These are phyloP conservation scores for Isoetes taiwanensis DNA, from an alignment of 75 land plant species.

Conservation along the genomic window DNA sequence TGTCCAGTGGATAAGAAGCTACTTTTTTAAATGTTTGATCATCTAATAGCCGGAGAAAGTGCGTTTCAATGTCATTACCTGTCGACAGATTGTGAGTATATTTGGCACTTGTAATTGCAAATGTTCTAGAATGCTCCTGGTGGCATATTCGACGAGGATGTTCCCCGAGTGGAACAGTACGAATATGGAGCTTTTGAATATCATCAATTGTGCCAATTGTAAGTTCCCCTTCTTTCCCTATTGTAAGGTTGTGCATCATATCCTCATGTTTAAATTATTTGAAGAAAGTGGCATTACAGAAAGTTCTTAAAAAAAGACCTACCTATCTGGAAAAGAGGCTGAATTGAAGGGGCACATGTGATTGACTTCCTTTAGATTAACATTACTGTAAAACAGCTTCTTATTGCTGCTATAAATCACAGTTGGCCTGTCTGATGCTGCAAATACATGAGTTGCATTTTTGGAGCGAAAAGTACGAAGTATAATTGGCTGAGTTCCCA, in stretches of 20 bases:
- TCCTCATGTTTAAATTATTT: not conserved
- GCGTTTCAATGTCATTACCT: slow-evolving; percentile 77
- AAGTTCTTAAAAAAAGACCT: not conserved
- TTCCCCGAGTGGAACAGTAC: slow-evolving; percentile 90
- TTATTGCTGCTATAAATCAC: slow-evolving; percentile 96
- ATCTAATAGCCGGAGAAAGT: slow-evolving; percentile 82
- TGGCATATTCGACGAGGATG: slow-evolving; percentile 94
- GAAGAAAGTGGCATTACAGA: not conserved
- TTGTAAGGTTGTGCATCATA: slow-evolving; percentile 95
- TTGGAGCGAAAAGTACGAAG: slow-evolving; percentile 89
- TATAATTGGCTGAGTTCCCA: slow-evolving; percentile 96
- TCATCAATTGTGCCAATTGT: slow-evolving; percentile 98
- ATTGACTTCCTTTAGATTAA: slow-evolving; percentile 94
- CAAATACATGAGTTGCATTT: slow-evolving; percentile 94
- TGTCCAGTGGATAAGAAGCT: slow-evolving; percentile 62
- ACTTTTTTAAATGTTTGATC: slow-evolving; percentile 88
- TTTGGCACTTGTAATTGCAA: slow-evolving; percentile 72
- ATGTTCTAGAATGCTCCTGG: slow-evolving; percentile 86
- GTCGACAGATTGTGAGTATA: slow-evolving; percentile 28
- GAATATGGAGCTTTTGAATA: slow-evolving; percentile 97
- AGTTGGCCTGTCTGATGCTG: slow-evolving; percentile 97
- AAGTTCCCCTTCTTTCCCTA: slow-evolving; percentile 97
- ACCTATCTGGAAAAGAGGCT: slow-evolving; percentile 99
- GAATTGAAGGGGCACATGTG: slow-evolving; percentile 99
- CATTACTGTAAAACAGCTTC: slow-evolving; percentile 93